Conservation (phyloP, 2,329 filamentous ascomycete species). For the Colletotrichum caudatum region DNA sequence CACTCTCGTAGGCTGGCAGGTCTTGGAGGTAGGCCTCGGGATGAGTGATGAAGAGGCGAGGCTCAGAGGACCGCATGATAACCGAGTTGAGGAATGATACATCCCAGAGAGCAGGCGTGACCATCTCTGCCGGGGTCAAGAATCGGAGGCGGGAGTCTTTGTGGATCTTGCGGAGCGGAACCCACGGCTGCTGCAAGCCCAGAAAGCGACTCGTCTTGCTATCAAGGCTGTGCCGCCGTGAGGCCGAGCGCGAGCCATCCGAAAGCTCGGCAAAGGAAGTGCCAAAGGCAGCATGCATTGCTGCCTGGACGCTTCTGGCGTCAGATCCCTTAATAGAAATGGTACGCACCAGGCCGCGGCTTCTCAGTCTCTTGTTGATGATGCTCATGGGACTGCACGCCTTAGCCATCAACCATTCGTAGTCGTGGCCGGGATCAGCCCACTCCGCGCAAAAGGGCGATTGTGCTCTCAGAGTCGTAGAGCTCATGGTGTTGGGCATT, state of each 20-base stretch:
- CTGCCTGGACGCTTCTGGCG: slow-evolving; percentile 74
- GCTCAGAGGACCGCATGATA: slow-evolving; percentile 77
- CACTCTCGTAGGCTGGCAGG: slow-evolving; percentile 61
- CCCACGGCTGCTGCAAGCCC: slow-evolving; percentile 75
- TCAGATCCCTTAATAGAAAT: slow-evolving; percentile 72
- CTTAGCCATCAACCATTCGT: slow-evolving; percentile 75
- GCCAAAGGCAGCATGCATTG: slow-evolving; percentile 73
- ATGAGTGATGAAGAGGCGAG: slow-evolving; percentile 81
- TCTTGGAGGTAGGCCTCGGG: slow-evolving; percentile 80
- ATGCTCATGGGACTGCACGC: slow-evolving; percentile 73
- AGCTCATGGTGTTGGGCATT: slow-evolving; percentile 61
- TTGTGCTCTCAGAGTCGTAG: slow-evolving; percentile 58
- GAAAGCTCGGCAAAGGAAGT: slow-evolving; percentile 62
- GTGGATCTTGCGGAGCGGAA: slow-evolving; percentile 82
- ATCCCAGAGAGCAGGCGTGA: slow-evolving; percentile 78
- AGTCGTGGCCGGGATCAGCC: slow-evolving; percentile 58
- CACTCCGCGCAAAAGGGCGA: slow-evolving; percentile 63
- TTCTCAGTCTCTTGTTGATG: slow-evolving; percentile 78
- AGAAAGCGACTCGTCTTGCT: slow-evolving; percentile 60
- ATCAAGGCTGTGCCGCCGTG: slow-evolving; percentile 45
- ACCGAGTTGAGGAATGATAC: slow-evolving; percentile 77
- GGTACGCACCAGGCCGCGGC: slow-evolving; percentile 76
- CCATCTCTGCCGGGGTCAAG: slow-evolving; percentile 77
- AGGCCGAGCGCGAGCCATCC: slow-evolving; percentile 19
- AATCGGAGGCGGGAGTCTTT: slow-evolving; percentile 80